phyloP scores from a whole-genome alignment of 78 protist species.

The Chrysochromulina parva region DNA sequence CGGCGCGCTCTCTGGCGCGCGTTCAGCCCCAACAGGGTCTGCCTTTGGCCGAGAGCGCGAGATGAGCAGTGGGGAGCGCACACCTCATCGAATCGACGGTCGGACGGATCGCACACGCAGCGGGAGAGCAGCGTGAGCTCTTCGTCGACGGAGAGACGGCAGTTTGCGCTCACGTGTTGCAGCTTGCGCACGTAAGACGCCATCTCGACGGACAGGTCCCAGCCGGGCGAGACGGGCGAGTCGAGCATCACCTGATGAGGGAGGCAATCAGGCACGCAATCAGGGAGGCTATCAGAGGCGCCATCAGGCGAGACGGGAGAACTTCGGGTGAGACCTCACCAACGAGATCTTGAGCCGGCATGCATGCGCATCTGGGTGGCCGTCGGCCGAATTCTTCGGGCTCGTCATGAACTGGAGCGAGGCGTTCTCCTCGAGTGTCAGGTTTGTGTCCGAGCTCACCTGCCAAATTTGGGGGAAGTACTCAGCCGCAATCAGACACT shows the following conservation, averaged over 20 bases:
- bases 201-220: conserved; percentile 36
- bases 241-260: neutral
- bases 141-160: conserved; percentile 53
- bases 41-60: too few relatives aligned
- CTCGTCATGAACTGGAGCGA: conserved; percentile 20
- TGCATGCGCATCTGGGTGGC: conserved; percentile 66
- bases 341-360: conserved; percentile 57
- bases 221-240: conserved; percentile 8
- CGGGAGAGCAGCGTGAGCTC: conserved; percentile 15
- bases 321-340: neutral
- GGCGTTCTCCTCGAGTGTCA: conserved; percentile 31
- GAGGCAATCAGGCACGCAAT: too few relatives aligned
- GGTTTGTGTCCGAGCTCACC: conserved; percentile 26
- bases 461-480: too few relatives aligned
- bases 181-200: neutral
- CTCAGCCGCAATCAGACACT: neutral
- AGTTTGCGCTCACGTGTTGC: conserved; percentile 44
- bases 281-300: too few relatives aligned
- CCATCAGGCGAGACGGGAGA: too few relatives aligned
- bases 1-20: too few relatives aligned
- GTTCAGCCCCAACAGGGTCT: too few relatives aligned
- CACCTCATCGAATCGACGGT: neutral
- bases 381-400: conserved; percentile 16
- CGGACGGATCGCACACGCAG: neutral
- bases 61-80: neutral